Percentiles rank a stretch among this genome's conserved stretches.
Conservation (phyloP, 2,329 filamentous ascomycete genomes). For the Cercospora citrullina region DNA sequence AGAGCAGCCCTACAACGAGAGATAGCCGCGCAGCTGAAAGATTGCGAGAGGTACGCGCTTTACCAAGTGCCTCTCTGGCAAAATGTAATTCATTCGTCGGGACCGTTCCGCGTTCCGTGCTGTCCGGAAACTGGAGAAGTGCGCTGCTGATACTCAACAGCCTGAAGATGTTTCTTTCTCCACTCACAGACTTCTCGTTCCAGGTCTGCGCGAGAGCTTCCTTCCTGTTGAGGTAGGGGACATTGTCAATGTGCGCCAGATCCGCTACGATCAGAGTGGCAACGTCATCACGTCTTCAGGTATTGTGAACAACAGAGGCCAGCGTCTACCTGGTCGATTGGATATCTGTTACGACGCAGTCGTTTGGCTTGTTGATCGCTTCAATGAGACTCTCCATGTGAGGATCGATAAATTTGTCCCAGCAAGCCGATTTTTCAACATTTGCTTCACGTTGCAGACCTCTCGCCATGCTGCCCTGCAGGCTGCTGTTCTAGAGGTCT, state of each 20-base stretch:
- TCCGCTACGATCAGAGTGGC: constrained; percentile 23
- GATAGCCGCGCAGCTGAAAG: constrained; percentile 19
- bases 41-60: constrained; percentile 28
- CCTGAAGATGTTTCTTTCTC: constrained; percentile 16
- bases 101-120: neutral
- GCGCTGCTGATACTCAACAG: constrained; percentile 1
- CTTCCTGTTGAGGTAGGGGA: constrained; percentile 31
- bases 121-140: neutral
- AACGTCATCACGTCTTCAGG: constrained; percentile 8
- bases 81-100: neutral
- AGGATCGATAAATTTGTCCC: constrained; percentile 23
- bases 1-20: constrained; percentile 21
- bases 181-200: constrained; percentile 25
- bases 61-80: constrained; percentile 20
- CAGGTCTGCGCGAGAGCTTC: constrained; percentile 30
- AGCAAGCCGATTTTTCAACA: constrained; percentile 27
- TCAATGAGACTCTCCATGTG: constrained; percentile 25
- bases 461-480: constrained; percentile 21
- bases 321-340: constrained; percentile 2
- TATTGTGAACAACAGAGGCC: constrained; percentile 1
- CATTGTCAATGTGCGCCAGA: constrained; percentile 28
- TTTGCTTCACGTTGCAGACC: constrained; percentile 26
- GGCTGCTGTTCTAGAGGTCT: constrained; percentile 14
- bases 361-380: constrained; percentile 31
- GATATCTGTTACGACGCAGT: constrained; percentile 26